phyloP scores from a whole-genome alignment of 441 rosid species.

The Pelargonium cotyledonis region DNA sequence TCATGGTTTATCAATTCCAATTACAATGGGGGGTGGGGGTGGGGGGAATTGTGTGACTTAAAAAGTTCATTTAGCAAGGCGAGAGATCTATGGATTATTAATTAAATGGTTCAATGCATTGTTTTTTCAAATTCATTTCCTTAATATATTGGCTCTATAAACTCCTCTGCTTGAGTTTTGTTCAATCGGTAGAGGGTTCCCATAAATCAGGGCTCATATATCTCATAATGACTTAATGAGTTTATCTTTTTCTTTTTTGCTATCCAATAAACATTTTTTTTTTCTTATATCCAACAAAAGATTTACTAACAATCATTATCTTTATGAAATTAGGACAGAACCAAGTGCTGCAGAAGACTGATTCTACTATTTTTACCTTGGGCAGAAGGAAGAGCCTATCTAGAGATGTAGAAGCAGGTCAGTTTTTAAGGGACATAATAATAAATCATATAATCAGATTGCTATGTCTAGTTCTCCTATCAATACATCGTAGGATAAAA shows the following conservation, averaged over 20 bases:
- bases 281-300: slow-evolving; percentile 6
- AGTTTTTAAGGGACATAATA: slow-evolving; percentile 11
- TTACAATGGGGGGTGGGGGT: neutral
- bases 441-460: slow-evolving; percentile 10
- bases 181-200: neutral
- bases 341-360: slow-evolving; percentile 31
- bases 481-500: neutral
- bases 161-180: neutral
- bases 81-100: neutral
- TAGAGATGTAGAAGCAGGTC: slow-evolving; percentile 31
- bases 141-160: neutral
- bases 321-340: slow-evolving; percentile 39
- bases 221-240: slow-evolving; percentile 15
- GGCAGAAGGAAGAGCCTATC: slow-evolving; percentile 23
- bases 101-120: neutral
- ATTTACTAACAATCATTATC: slow-evolving; percentile 6
- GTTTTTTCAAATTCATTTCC: neutral
- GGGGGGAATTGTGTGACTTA: neutral
- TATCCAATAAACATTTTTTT: slow-evolving; percentile 4
- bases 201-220: neutral
- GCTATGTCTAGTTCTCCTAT: slow-evolving; percentile 7
- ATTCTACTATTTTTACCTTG: slow-evolving; percentile 14
- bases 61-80: neutral
- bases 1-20: neutral
- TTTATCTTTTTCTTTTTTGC: slow-evolving; percentile 8